phyloP scores from a whole-genome alignment of 495 filamentous ascomycete species.

The Penicillium flavigenum region DNA sequence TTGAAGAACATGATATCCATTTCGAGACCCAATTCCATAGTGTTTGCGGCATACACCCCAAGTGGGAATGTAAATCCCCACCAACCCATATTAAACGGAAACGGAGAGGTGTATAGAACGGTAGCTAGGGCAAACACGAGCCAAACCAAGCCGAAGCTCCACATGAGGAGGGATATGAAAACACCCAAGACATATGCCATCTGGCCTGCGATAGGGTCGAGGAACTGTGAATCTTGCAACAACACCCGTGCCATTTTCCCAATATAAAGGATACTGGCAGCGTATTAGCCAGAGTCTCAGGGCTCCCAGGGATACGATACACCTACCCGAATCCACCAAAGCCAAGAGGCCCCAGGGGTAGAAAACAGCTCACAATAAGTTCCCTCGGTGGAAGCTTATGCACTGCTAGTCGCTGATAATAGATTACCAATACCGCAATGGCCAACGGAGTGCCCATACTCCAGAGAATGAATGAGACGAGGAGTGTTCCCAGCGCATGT shows the following conservation, averaged over 20 bases:
- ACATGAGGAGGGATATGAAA: conserved; percentile 44
- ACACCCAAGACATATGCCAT: conserved; percentile 45
- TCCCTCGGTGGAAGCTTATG: conserved; percentile 47
- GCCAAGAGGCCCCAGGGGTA: conserved; percentile 49
- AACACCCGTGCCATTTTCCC: conserved; percentile 41
- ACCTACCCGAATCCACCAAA: conserved; percentile 45
- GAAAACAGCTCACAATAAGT: conserved; percentile 46
- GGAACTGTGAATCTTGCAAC: conserved; percentile 25
- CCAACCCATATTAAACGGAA: conserved; percentile 65
- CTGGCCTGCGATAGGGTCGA: conserved; percentile 34
- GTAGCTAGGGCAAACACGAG: conserved; percentile 48
- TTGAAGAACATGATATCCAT: conserved; percentile 50
- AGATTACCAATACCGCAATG: conserved; percentile 44
- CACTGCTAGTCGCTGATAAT: conserved; percentile 48
- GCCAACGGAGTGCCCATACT: conserved; percentile 46
- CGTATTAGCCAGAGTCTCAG: conserved; percentile 1
- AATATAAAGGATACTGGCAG: conserved; percentile 38
- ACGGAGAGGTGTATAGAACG: conserved; percentile 37
- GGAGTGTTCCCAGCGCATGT: conserved; percentile 40
- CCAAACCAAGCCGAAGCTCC: conserved; percentile 52
- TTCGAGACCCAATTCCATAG: conserved; percentile 46
- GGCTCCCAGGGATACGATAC: background rate
- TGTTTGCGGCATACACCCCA: conserved; percentile 53
- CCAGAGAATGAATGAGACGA: conserved; percentile 47
- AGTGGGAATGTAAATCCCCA: conserved; percentile 62